phyloP scores from a whole-genome alignment of 352 stramenopile genomes.

The Globisporangium nodosum region DNA sequence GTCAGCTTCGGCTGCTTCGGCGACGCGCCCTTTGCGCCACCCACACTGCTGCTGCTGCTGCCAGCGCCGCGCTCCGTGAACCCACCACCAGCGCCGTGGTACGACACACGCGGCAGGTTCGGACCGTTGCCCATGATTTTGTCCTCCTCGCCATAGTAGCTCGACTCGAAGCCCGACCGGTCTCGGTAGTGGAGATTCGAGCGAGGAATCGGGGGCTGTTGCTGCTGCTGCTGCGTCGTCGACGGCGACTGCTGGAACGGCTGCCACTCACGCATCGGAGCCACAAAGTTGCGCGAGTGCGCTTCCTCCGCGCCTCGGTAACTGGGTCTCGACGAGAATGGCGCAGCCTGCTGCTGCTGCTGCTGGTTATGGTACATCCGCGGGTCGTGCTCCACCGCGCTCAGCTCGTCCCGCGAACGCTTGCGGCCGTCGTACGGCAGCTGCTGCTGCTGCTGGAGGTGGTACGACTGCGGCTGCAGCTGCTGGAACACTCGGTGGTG shows the following conservation, averaged over 20 bases:
- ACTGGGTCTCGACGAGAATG: background rate
- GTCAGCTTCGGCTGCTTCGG: background rate
- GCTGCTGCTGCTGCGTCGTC: background rate
- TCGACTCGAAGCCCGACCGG: background rate
- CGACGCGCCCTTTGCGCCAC: background rate
- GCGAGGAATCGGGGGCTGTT: background rate
- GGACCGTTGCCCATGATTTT: background rate
- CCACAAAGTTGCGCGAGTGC: background rate
- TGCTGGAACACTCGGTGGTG: background rate
- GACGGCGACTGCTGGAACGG: background rate
- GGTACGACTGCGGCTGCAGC: background rate
- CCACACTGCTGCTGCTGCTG: too few species aligned
- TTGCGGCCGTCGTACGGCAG: background rate
- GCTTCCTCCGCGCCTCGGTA: background rate
- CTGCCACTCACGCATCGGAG: background rate
- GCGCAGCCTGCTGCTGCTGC: background rate
- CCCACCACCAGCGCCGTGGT: background rate
- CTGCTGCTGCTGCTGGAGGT: background rate
- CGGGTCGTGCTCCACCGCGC: background rate
- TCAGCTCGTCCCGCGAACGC: background rate
- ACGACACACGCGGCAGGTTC: background rate
- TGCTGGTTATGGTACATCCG: background rate
- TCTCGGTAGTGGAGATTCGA: background rate
- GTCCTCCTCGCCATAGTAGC: background rate
- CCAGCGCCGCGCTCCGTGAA: background rate